A percentile compares a stretch with the other conserved stretches of the same genome.
phyloP scores from a whole-genome alignment of 768 basidiomycete species.

The Lactifluus volemus region DNA sequence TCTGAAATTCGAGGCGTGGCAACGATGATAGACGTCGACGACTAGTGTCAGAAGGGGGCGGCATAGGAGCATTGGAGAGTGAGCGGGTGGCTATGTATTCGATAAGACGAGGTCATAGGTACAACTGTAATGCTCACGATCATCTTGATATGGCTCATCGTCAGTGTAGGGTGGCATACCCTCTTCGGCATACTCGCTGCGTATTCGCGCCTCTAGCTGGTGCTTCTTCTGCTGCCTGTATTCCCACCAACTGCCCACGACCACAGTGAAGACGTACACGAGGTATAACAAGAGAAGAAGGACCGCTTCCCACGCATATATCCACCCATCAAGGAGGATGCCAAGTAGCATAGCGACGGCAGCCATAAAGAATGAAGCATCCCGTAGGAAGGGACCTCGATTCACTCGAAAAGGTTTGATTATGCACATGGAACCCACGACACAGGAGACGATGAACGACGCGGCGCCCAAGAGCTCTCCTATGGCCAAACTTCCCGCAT shows the following conservation, averaged over 20 bases:
- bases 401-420: conserved; percentile 90
- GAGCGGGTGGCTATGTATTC: conserved; percentile 17
- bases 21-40: conserved; percentile 27
- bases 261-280: conserved; percentile 68
- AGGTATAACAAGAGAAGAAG: conserved; percentile 66
- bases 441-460: conserved; percentile 91
- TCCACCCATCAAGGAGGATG: conserved; percentile 68
- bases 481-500: conserved; percentile 84
- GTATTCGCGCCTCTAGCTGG: conserved; percentile 41
- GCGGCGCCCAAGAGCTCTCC: conserved; percentile 95
- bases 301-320: conserved; percentile 65
- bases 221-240: conserved; percentile 41
- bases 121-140: conserved; percentile 36
- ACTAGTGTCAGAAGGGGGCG: conserved; percentile 22
- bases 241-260: conserved; percentile 71
- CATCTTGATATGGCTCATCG: conserved; percentile 51
- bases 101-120: conserved; percentile 1
- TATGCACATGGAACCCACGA: conserved; percentile 96
- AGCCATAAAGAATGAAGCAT: conserved; percentile 89
- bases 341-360: conserved; percentile 69
- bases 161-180: conserved; percentile 31
- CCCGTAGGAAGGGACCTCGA: conserved; percentile 75
- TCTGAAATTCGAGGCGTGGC: conserved; percentile 31
- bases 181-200: conserved; percentile 52
- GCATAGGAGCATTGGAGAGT: conserved; percentile 12